Percentiles rank a stretch among this genome's conserved stretches.
Evolutionary conservation across 23 red algal genomes (phyloP).

Genomic region (Chondrus crispus): DNA sequence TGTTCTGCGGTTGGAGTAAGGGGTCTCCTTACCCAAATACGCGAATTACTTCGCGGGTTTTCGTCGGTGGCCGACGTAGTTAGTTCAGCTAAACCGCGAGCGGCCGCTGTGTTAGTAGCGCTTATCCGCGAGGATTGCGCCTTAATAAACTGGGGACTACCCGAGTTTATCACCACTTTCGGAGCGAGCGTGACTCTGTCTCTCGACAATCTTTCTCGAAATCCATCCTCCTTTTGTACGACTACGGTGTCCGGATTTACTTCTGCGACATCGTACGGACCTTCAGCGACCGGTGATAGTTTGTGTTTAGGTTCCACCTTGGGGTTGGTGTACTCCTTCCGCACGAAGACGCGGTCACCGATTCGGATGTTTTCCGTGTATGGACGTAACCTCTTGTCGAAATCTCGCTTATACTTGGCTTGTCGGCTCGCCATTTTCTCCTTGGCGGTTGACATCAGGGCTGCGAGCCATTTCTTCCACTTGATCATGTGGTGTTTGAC

Average conservation of each 20-base stretch:
- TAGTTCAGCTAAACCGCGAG: too few relatives aligned
- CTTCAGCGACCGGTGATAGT: neutral
- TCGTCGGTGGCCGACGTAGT: too few relatives aligned
- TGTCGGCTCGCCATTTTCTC: neutral
- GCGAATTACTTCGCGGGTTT: too few relatives aligned
- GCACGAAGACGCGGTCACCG: neutral
- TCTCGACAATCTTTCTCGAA: too few relatives aligned
- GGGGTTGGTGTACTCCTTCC: neutral
- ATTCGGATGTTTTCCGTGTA: neutral
- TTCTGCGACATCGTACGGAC: neutral
- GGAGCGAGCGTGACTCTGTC: too few relatives aligned
- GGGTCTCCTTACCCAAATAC: too few relatives aligned
- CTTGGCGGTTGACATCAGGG: neutral
- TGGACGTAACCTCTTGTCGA: neutral
- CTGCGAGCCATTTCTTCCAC: neutral
- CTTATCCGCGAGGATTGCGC: too few relatives aligned
- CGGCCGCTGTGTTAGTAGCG: too few relatives aligned
- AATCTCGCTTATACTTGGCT: neutral
- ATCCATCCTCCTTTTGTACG: neutral
- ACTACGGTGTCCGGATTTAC: neutral
- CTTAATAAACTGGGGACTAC: too few relatives aligned
- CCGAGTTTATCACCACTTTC: too few relatives aligned
- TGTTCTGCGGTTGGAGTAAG: too few relatives aligned
- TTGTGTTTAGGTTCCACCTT: neutral
- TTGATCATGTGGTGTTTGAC: neutral